phyloP scores from a whole-genome alignment of 441 rosid species.

The Aleurites moluccanus region DNA sequence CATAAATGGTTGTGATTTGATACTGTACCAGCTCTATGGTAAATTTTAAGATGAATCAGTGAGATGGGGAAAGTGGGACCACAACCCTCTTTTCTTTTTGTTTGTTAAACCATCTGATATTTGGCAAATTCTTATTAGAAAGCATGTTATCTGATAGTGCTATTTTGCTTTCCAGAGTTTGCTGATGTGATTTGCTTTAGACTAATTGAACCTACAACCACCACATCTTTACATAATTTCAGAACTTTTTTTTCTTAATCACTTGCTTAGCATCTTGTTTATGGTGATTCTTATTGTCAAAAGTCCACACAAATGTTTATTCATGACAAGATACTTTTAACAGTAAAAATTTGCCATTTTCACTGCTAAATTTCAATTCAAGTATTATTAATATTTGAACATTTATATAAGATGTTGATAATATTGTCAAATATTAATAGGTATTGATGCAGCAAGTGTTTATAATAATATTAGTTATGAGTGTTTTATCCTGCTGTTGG shows the following conservation, averaged over 20 bases:
- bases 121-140: background rate
- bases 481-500: too few relatives aligned
- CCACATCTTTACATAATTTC: background rate
- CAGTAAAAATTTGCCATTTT: background rate
- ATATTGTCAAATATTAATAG: too few relatives aligned
- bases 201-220: background rate
- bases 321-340: too few relatives aligned
- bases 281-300: background rate
- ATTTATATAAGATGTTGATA: too few relatives aligned
- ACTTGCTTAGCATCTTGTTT: background rate
- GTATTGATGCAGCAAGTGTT: too few relatives aligned
- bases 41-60: background rate
- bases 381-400: too few relatives aligned
- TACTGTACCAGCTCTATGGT: background rate
- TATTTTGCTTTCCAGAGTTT: background rate
- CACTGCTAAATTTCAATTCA: background rate
- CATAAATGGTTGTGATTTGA: background rate
- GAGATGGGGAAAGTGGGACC: background rate
- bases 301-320: too few relatives aligned
- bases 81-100: background rate
- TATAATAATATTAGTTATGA: too few relatives aligned
- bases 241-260: background rate
- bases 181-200: constrained; percentile 1
- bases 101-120: background rate
- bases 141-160: constrained; percentile 5